These are phyloP conservation scores for Handroanthus guayacan DNA, from an alignment of 257 asterid species.

Conservation along the genomic window DNA sequence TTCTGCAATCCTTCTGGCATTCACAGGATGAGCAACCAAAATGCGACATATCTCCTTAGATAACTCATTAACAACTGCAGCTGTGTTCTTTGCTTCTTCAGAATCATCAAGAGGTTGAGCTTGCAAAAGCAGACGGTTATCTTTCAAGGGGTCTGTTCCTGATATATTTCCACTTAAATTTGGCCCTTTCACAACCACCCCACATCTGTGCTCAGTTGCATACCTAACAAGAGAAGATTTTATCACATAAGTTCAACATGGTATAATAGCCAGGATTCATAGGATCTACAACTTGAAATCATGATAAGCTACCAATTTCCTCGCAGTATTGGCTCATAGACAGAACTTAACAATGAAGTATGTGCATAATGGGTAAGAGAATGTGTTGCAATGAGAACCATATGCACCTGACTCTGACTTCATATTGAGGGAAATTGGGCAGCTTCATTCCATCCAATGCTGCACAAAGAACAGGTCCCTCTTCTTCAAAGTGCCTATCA, in stretches of 20 bases:
- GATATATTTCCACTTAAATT: conserved; percentile 95
- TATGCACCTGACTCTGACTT: conserved; percentile 91
- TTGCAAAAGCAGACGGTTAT: conserved; percentile 81
- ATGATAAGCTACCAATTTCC: not conserved
- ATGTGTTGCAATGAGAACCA: conserved; percentile 22
- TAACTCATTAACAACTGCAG: conserved; percentile 83
- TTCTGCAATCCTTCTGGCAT: conserved; percentile 75
- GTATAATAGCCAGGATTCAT: conserved; percentile 17
- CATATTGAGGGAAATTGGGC: conserved; percentile 81
- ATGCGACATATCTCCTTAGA: conserved; percentile 86
- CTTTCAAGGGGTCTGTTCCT: conserved; percentile 97
- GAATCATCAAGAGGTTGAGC: conserved; percentile 89
- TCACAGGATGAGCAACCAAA: conserved; percentile 78
- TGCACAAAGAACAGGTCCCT: conserved; percentile 93
- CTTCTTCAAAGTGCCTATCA: conserved; percentile 99
- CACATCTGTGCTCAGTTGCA: conserved; percentile 99
- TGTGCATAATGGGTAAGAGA: not conserved
- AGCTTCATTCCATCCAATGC: conserved; percentile 94
- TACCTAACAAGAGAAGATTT: conserved; percentile 56
- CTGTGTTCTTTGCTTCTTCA: conserved; percentile 84
- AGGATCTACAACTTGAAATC: not conserved
- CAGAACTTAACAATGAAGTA: not conserved
- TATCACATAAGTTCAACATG: conserved; percentile 29
- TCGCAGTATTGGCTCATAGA: not conserved
- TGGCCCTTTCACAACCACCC: conserved; percentile 98